Evolutionary conservation across 2,329 filamentous ascomycete genomes (phyloP).

Genomic region (Sporothrix curviconia): DNA sequence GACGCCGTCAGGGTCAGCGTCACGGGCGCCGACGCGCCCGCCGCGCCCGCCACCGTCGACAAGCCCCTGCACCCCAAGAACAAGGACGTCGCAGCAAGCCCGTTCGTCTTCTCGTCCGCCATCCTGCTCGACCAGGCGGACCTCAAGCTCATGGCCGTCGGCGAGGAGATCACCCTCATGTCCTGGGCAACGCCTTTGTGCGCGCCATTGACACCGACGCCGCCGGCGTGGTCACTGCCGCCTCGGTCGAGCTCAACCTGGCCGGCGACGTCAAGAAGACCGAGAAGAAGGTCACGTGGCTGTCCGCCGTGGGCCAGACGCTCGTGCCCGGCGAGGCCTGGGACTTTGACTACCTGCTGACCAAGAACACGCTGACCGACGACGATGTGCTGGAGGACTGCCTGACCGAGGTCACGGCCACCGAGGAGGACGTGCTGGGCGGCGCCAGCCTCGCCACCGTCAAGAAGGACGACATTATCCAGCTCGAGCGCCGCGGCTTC

Average conservation of each 20-base stretch:
- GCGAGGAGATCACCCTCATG: slow-evolving; percentile 94
- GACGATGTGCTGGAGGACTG: slow-evolving; percentile 81
- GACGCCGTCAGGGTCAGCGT: slow-evolving; percentile 65
- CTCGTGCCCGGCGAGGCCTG: slow-evolving; percentile 79
- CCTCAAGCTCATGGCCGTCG: slow-evolving; percentile 69
- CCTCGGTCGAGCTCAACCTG: slow-evolving; percentile 83
- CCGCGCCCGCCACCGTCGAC: slow-evolving; percentile 59
- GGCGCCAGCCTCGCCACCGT: slow-evolving; percentile 74
- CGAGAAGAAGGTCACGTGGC: slow-evolving; percentile 94
- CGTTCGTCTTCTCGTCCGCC: slow-evolving; percentile 68
- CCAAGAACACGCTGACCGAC: slow-evolving; percentile 88
- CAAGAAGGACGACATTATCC: slow-evolving; percentile 85
- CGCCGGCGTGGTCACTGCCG: slow-evolving; percentile 51
- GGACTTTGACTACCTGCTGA: slow-evolving; percentile 92
- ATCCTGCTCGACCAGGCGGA: slow-evolving; percentile 84
- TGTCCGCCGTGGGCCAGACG: slow-evolving; percentile 67
- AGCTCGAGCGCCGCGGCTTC: slow-evolving; percentile 90
- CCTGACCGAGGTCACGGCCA: slow-evolving; percentile 69
- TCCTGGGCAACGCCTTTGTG: slow-evolving; percentile 86
- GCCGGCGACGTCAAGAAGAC: slow-evolving; percentile 92
- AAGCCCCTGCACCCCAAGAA: slow-evolving; percentile 90
- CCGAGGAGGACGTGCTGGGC: slow-evolving; percentile 65
- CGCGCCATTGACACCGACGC: slow-evolving; percentile 52
- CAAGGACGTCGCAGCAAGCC: slow-evolving; percentile 74
- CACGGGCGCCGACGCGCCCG: slow-evolving; percentile 60